Evolutionary conservation across 1,139 yeast genomes (phyloP).

Genomic region (Pichia sp.): DNA sequence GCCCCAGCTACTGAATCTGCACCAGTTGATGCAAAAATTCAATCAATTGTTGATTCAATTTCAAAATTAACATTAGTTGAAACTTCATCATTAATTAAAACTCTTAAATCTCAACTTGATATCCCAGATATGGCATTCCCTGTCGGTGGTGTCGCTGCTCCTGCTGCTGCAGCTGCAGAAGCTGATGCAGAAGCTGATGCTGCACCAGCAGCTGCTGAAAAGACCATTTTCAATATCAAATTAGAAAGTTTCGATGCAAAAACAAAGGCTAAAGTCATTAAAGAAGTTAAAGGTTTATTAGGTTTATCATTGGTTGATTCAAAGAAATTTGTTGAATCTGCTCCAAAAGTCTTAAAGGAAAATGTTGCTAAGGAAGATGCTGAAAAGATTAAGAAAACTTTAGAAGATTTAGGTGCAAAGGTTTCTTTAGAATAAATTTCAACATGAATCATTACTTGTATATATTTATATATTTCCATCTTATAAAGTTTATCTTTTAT

Average conservation of each 20-base stretch:
- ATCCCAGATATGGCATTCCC: constrained; percentile 92
- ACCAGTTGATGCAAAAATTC: constrained; percentile 78
- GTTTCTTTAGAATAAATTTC: constrained; percentile 64
- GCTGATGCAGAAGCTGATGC: constrained; percentile 59
- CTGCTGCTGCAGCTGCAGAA: constrained; percentile 54
- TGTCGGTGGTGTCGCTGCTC: constrained; percentile 38
- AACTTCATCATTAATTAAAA: constrained; percentile 77
- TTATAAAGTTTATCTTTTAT: neutral
- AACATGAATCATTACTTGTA: constrained; percentile 4
- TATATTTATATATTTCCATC: constrained; percentile 7
- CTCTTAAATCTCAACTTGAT: constrained; percentile 78
- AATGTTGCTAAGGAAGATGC: constrained; percentile 86
- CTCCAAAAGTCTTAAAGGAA: constrained; percentile 89
- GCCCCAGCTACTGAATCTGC: constrained; percentile 37
- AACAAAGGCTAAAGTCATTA: constrained; percentile 94
- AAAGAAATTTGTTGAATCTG: constrained; percentile 94
- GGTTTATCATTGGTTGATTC: constrained; percentile 94
- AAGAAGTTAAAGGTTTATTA: constrained; percentile 88
- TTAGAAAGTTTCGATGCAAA: constrained; percentile 92
- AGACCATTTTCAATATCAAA: constrained; percentile 87
- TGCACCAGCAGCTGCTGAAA: constrained; percentile 75
- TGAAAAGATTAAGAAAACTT: constrained; percentile 83
- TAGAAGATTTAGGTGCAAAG: constrained; percentile 95
- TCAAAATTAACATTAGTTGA: constrained; percentile 84
- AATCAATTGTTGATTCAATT: constrained; percentile 83